phyloP scores from a whole-genome alignment of 352 stramenopile species.

The Ophiocytium majus region DNA sequence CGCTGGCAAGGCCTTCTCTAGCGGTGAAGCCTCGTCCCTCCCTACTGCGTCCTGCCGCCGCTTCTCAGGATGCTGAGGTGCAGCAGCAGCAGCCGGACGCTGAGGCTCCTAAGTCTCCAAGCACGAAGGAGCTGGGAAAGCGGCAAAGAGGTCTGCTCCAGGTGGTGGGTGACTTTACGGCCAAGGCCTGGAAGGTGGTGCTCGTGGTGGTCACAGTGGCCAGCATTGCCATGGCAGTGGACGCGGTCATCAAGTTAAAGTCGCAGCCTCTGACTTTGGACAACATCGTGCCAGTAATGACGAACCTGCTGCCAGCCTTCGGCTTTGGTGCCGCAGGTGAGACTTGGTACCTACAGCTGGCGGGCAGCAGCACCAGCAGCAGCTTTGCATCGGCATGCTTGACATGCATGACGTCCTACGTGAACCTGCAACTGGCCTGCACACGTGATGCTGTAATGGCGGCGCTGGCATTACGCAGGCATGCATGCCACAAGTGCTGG shows the following conservation, averaged over 20 bases:
- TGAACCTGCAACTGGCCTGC: no score
- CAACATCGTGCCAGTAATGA: neutral
- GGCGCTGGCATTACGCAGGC: no score
- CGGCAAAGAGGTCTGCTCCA: neutral
- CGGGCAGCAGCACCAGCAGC: no score
- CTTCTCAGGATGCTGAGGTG: neutral
- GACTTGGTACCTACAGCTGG: no score
- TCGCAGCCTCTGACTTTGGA: conserved; percentile 1
- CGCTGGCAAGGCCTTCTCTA: no score
- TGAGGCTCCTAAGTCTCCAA: neutral
- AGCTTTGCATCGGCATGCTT: no score
- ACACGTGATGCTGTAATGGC: no score
- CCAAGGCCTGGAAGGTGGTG: conserved; percentile 12
- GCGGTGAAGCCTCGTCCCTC: no score
- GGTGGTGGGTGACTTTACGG: neutral
- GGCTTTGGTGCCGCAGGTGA: conserved; percentile 8
- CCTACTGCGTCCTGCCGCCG: neutral
- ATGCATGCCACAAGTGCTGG: no score
- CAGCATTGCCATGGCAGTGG: conserved; percentile 5
- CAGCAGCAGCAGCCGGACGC: neutral
- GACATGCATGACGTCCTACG: no score
- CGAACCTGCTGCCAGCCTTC: conserved; percentile 2
- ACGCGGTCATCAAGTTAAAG: conserved; percentile 7
- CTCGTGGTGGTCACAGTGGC: conserved; percentile 4
- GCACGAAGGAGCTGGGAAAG: neutral